Conservation (phyloP, 2,329 filamentous ascomycete species). For the Canariomyces notabilis region DNA sequence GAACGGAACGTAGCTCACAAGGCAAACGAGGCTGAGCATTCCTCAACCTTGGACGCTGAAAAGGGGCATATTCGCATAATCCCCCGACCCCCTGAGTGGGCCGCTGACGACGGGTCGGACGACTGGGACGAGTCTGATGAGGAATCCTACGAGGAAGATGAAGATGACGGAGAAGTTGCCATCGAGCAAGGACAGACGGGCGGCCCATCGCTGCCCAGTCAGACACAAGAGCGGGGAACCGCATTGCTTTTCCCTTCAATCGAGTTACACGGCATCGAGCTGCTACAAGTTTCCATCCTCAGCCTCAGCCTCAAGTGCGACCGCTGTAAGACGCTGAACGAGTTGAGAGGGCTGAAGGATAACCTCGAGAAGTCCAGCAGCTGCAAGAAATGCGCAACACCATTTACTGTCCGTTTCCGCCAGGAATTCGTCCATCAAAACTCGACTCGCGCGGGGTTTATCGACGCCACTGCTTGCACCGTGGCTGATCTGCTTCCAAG, state of each 20-base stretch:
- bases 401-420: constrained; percentile 52
- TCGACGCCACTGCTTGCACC: constrained; percentile 71
- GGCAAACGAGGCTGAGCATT: constrained; percentile 23
- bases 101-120: constrained; percentile 40
- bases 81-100: constrained; percentile 74
- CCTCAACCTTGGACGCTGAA: constrained; percentile 36
- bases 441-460: constrained; percentile 70
- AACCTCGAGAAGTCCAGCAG: constrained; percentile 42
- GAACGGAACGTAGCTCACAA: constrained; percentile 20
- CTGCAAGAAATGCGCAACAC: constrained; percentile 56
- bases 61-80: constrained; percentile 66
- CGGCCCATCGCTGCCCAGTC: constrained; percentile 30
- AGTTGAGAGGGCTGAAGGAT: constrained; percentile 61
- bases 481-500: constrained; percentile 71
- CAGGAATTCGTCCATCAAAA: constrained; percentile 67
- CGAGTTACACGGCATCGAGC: constrained; percentile 71
- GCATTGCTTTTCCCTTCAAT: constrained; percentile 72
- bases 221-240: constrained; percentile 60
- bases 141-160: constrained; percentile 42
- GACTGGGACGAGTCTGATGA: constrained; percentile 41
- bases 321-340: constrained; percentile 69
- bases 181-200: constrained; percentile 24
- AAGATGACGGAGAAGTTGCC: constrained; percentile 39
- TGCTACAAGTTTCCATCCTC: constrained; percentile 63
- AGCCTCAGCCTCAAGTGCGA: constrained; percentile 71